These are phyloP conservation scores for Orbilia brochopaga DNA, from an alignment of 2,329 filamentous ascomycete genomes.

Conservation along the genomic window DNA sequence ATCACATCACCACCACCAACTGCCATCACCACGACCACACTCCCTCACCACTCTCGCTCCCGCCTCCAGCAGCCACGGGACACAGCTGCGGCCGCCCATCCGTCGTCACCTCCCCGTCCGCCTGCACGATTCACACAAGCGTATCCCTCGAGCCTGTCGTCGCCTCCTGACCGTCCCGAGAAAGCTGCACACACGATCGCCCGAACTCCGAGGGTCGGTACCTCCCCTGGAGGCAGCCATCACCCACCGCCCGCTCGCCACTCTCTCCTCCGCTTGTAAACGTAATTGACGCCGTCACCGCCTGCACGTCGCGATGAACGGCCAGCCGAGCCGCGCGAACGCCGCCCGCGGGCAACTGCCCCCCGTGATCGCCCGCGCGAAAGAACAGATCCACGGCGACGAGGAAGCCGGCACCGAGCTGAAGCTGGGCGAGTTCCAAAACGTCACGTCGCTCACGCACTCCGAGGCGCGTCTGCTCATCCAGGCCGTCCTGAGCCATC, in stretches of 20 bases:
- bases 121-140: neutral
- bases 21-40: neutral
- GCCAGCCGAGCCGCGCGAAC: conserved; percentile 35
- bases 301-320: conserved; percentile 28
- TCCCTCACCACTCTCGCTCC: conserved; percentile 4
- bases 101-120: neutral
- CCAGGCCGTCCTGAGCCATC: conserved; percentile 82
- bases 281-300: neutral
- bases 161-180: neutral
- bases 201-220: neutral
- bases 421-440: conserved; percentile 89
- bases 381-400: conserved; percentile 74
- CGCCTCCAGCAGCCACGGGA: neutral
- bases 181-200: neutral
- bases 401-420: conserved; percentile 84
- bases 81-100: neutral
- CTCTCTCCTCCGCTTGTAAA: neutral
- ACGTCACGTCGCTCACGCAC: conserved; percentile 87
- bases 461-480: conserved; percentile 92
- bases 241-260: neutral
- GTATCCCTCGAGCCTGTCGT: too few species aligned
- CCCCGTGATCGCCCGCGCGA: conserved; percentile 68
- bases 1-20: neutral
- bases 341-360: conserved; percentile 31
- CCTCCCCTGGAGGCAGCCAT: neutral